These are phyloP conservation scores for Septoria petroselini DNA, from an alignment of 2,329 filamentous ascomycete genomes.

Conservation along the genomic window DNA sequence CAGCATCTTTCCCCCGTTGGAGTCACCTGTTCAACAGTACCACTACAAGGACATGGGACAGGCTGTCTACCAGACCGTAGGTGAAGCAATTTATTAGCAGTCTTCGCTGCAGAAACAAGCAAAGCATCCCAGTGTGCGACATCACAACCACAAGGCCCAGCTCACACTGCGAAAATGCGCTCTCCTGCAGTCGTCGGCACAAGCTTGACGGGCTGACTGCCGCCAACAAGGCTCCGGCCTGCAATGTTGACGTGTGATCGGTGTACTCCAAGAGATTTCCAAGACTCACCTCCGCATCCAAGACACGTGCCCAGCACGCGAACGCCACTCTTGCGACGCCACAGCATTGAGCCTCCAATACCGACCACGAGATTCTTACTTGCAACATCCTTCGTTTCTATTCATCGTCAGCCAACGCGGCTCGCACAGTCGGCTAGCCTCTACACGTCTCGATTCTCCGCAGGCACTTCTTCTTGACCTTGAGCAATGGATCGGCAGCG, in stretches of 20 bases:
- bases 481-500: background rate
- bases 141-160: no score
- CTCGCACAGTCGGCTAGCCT: background rate
- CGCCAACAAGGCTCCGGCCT: background rate
- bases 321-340: constrained; percentile 5
- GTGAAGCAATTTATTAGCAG: no score
- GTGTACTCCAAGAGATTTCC: constrained; percentile 6
- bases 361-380: background rate
- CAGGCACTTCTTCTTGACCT: background rate
- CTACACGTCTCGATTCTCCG: constrained; percentile 3
- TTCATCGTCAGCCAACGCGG: constrained; percentile 11
- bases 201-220: background rate
- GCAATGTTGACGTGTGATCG: constrained; percentile 1
- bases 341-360: constrained; percentile 17
- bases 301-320: constrained; percentile 17
- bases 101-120: no score
- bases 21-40: no score
- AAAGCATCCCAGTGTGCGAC: no score
- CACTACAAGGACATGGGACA: no score
- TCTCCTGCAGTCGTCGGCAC: background rate
- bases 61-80: no score
- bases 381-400: constrained; percentile 2
- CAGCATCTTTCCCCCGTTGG: no score
- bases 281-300: constrained; percentile 14
- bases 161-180: no score